Percentiles rank a stretch among this genome's conserved stretches.
phyloP scores from a whole-genome alignment of 2,329 filamentous ascomycete genomes.

The Gaeumannomyces sp. region DNA sequence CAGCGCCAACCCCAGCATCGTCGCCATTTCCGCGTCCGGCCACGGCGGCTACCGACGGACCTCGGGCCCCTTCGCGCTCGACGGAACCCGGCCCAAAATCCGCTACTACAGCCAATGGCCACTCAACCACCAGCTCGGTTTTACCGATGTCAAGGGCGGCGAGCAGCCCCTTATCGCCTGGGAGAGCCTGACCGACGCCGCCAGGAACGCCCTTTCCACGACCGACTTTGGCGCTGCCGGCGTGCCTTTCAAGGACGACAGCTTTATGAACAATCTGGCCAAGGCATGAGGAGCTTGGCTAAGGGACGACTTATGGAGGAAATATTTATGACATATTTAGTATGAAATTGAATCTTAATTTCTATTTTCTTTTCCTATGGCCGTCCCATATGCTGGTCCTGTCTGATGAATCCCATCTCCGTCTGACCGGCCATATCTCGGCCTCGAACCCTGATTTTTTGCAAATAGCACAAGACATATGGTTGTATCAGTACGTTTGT shows the following conservation, averaged over 20 bases:
- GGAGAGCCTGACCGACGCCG: slow-evolving; percentile 32
- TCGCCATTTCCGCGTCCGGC: slow-evolving; percentile 30
- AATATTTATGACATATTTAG: neutral
- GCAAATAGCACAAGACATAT: no score
- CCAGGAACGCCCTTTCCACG: slow-evolving; percentile 28
- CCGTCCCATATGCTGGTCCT: neutral
- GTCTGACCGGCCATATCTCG: no score
- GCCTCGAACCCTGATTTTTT: no score
- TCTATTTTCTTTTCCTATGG: neutral
- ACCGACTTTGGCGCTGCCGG: slow-evolving; percentile 35
- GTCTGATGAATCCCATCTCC: no score
- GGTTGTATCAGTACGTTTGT: no score
- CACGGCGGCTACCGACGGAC: slow-evolving; percentile 28
- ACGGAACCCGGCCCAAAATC: slow-evolving; percentile 20
- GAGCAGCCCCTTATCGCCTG: slow-evolving; percentile 36
- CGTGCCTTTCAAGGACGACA: slow-evolving; percentile 31
- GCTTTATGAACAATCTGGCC: slow-evolving; percentile 17
- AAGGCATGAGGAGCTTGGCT: slow-evolving; percentile 9
- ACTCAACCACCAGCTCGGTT: slow-evolving; percentile 30
- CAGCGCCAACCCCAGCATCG: slow-evolving; percentile 23
- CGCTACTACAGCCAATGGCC: slow-evolving; percentile 27
- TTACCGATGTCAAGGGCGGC: slow-evolving; percentile 29
- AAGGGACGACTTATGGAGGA: neutral
- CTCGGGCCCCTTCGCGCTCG: slow-evolving; percentile 15
- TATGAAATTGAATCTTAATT: neutral